A percentile compares a stretch with the other conserved stretches of the same genome.
phyloP scores from a whole-genome alignment of 2,329 filamentous ascomycete species.

The Fusarium pseudocircinatum region DNA sequence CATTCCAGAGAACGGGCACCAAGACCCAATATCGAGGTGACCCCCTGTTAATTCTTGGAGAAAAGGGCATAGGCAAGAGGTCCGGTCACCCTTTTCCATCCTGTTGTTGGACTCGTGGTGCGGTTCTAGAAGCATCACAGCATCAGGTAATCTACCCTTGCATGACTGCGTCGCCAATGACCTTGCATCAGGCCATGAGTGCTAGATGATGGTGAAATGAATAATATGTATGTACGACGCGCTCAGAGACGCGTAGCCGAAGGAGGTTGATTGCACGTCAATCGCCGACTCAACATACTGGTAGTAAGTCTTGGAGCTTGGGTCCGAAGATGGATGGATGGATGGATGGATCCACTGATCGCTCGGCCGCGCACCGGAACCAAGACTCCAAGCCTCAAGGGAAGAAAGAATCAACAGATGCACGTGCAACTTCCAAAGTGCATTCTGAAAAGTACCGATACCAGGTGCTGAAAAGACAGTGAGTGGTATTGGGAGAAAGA shows the following conservation, averaged over 20 bases:
- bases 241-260: constrained; percentile 24
- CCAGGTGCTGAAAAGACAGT: constrained; percentile 12
- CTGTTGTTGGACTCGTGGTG: constrained; percentile 29
- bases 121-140: constrained; percentile 35
- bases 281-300: constrained; percentile 7
- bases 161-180: constrained; percentile 37
- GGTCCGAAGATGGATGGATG: constrained; percentile 2
- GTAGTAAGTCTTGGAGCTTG: not conserved
- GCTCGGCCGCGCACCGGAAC: constrained; percentile 27
- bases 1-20: constrained; percentile 30
- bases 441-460: constrained; percentile 36
- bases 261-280: constrained; percentile 15
- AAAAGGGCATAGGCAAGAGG: not conserved
- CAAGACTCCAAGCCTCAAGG: not conserved
- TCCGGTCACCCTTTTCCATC: constrained; percentile 6
- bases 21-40: constrained; percentile 7
- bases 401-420: constrained; percentile 20
- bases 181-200: constrained; percentile 7
- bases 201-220: constrained; percentile 23
- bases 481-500: constrained; percentile 28
- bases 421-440: constrained; percentile 28
- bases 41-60: constrained; percentile 31
- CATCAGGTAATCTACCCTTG: constrained; percentile 37
- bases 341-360: constrained; percentile 35
- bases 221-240: constrained; percentile 21